Conservation (phyloP, 768 basidiomycete genomes). For the Mycena kentingensis region DNA sequence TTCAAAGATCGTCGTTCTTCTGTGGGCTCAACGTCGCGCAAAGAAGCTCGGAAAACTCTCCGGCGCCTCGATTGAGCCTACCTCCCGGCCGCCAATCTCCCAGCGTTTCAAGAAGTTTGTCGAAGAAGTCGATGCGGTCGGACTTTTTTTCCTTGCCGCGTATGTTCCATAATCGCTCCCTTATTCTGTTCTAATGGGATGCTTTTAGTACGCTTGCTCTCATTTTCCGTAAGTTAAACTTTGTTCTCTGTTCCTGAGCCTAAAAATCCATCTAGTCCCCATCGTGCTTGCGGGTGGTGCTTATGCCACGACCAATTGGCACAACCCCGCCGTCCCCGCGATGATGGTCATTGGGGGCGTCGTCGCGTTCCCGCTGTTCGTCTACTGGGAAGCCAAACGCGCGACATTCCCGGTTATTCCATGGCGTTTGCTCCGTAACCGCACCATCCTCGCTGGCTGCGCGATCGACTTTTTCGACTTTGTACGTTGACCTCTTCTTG, state of each 20-base stretch:
- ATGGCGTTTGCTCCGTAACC: slow-evolving; percentile 47
- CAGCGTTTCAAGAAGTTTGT: slow-evolving; percentile 11
- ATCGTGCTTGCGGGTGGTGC: slow-evolving; percentile 32
- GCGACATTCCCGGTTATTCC: slow-evolving; percentile 51
- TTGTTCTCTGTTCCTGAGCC: slow-evolving; percentile 30
- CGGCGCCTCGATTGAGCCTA: background rate
- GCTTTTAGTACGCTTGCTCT: slow-evolving; percentile 13
- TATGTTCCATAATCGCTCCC: slow-evolving; percentile 31
- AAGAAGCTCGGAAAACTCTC: slow-evolving; percentile 31
- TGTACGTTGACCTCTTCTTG: slow-evolving; percentile 27
- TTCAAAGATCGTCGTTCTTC: slow-evolving; percentile 36
- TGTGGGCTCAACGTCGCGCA: slow-evolving; percentile 40
- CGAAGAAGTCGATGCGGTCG: slow-evolving; percentile 38
- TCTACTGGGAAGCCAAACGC: slow-evolving; percentile 37
- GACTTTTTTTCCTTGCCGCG: slow-evolving; percentile 37
- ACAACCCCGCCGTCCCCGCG: slow-evolving; percentile 33
- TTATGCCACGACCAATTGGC: slow-evolving; percentile 21
- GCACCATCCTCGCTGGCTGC: slow-evolving; percentile 47
- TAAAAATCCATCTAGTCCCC: slow-evolving; percentile 29
- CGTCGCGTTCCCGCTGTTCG: slow-evolving; percentile 33
- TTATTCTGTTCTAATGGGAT: slow-evolving; percentile 27
- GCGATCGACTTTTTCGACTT: slow-evolving; percentile 56
- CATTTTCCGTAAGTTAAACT: slow-evolving; percentile 18
- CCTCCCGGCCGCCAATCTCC: no score
- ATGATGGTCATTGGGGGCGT: slow-evolving; percentile 37